Evolutionary conservation across 192 early-diverging fungal species (phyloP).

Genomic region (Spinellus fusiger): DNA sequence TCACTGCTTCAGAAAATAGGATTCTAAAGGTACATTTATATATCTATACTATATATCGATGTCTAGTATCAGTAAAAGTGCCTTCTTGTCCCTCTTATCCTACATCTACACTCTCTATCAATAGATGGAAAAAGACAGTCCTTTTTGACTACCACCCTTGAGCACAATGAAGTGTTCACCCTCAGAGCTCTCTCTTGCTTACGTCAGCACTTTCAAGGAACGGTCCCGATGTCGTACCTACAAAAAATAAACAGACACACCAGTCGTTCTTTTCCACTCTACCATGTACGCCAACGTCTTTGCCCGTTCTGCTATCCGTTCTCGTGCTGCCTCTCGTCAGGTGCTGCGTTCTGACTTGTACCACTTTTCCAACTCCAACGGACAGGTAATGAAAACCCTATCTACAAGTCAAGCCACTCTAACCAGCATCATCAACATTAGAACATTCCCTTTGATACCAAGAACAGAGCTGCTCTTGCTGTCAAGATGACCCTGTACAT

Average conservation of each 20-base stretch:
- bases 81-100: too few relatives aligned
- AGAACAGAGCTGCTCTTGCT: slow-evolving; percentile 51
- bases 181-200: too few relatives aligned
- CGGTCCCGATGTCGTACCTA: too few relatives aligned
- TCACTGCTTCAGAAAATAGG: too few relatives aligned
- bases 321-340: slow-evolving; percentile 23
- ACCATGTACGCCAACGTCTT: slow-evolving; percentile 31
- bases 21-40: too few relatives aligned
- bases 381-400: slow-evolving; percentile 19
- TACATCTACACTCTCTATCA: too few relatives aligned
- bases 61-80: too few relatives aligned
- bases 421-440: slow-evolving; percentile 10
- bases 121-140: too few relatives aligned
- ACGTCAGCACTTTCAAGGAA: too few relatives aligned
- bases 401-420: neutral
- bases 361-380: slow-evolving; percentile 34
- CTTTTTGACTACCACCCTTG: too few relatives aligned
- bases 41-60: too few relatives aligned
- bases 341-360: slow-evolving; percentile 36
- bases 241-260: neutral
- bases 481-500: slow-evolving; percentile 44
- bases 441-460: slow-evolving; percentile 58
- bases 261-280: neutral
- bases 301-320: slow-evolving; percentile 31
- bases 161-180: too few relatives aligned